Percentiles rank a stretch among this genome's conserved stretches.
These are phyloP conservation scores for Taiozyma sp. DNA, from an alignment of 1,139 yeast species.

Conservation along the genomic window DNA sequence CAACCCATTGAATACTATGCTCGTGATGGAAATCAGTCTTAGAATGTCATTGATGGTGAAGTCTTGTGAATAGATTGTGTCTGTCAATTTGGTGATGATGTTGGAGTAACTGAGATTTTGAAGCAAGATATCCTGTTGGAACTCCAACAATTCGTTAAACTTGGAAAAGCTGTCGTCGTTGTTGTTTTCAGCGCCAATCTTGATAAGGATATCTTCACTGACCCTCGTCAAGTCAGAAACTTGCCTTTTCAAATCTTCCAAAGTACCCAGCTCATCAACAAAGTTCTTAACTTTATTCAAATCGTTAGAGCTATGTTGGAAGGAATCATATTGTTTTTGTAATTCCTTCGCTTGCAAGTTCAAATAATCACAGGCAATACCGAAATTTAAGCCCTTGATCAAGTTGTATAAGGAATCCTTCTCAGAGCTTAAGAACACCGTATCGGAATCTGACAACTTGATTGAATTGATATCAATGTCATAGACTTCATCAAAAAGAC, in stretches of 20 bases:
- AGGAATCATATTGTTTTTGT: constrained; percentile 59
- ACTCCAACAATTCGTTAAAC: constrained; percentile 54
- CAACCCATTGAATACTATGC: constrained; percentile 61
- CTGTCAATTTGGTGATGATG: constrained; percentile 43
- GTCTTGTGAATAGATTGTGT: constrained; percentile 41
- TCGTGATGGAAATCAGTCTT: constrained; percentile 48
- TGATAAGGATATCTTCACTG: constrained; percentile 61
- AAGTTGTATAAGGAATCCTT: constrained; percentile 11
- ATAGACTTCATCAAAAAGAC: constrained; percentile 72
- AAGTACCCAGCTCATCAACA: constrained; percentile 63
- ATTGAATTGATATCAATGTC: constrained; percentile 48
- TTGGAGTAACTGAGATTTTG: constrained; percentile 50
- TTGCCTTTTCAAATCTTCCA: constrained; percentile 65
- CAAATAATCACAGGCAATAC: constrained; percentile 70
- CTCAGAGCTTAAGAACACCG: constrained; percentile 19
- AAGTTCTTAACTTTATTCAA: constrained; percentile 56
- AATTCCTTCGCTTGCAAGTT: constrained; percentile 67
- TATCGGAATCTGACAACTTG: constrained; percentile 27
- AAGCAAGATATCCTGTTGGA: constrained; percentile 71
- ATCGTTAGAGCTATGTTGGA: constrained; percentile 45
- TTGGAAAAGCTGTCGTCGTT: constrained; percentile 18
- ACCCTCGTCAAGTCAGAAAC: constrained; percentile 73
- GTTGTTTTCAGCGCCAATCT: constrained; percentile 33
- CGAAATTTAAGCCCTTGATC: constrained; percentile 60
- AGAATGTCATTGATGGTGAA: constrained; percentile 35